Percentiles rank a stretch among this genome's conserved stretches.
These are phyloP conservation scores for Acer campestre DNA, from an alignment of 345 rosid species.

Conservation along the genomic window DNA sequence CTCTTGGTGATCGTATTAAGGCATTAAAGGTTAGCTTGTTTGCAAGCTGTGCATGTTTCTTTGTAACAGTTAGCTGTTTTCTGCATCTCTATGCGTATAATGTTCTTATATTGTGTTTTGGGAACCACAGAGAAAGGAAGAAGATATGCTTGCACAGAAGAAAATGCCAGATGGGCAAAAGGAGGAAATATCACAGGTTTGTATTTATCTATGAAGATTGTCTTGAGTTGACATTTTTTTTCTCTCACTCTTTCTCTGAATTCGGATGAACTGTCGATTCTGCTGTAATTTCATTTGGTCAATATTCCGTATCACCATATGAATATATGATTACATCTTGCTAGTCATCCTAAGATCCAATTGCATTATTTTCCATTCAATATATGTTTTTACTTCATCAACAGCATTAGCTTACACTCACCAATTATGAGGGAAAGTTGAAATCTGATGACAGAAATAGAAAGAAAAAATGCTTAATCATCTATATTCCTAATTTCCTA, in stretches of 20 bases:
- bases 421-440: not conserved
- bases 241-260: not conserved
- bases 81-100: constrained; percentile 6
- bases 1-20: constrained; percentile 88
- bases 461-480: not conserved
- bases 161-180: constrained; percentile 94
- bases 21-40: constrained; percentile 70
- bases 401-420: not conserved
- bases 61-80: not conserved
- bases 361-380: not conserved
- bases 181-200: constrained; percentile 96
- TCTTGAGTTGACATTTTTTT: not conserved
- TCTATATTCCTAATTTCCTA: too few relatives aligned
- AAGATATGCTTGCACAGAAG: constrained; percentile 98
- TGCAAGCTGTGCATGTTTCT: not conserved
- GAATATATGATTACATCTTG: not conserved
- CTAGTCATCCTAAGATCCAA: not conserved
- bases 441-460: not conserved
- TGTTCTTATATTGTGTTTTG: constrained; percentile 29
- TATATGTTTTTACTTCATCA: not conserved
- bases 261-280: not conserved
- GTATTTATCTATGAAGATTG: not conserved
- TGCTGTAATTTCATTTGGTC: not conserved
- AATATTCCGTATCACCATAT: not conserved
- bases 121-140: constrained; percentile 77